Evolutionary conservation across 2,329 filamentous ascomycete species (phyloP), one percentile per base, ranked within the genome.

Genomic region (Trichoderma aggressivum): DNA sequence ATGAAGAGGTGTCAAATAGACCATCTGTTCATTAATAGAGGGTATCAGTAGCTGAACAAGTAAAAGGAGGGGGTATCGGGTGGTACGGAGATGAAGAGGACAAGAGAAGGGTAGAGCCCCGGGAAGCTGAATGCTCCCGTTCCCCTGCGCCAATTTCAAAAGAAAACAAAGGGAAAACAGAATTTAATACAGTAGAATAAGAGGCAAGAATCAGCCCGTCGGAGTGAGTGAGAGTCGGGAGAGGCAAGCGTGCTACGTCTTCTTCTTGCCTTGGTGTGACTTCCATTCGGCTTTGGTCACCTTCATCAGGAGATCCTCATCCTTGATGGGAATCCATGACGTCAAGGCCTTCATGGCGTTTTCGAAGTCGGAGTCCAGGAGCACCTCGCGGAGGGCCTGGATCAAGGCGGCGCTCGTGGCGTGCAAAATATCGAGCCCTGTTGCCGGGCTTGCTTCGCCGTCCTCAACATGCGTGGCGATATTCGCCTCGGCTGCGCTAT

Each of bases 271-370:
- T 74, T 86, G 83, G 74, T 88, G 86, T 63, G 84, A 81, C 83
- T 92, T 97, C 88, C 92, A 98, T 82, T 98, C 95, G 16, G 93
- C 90, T 78, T 91, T 91, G 30, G 94, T 90, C 71, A 98, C 93
- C 76, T 91, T 91, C 93, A 99, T 97, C 77, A 99, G 86, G 71
- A 97, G 82, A 79, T 98, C 94, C 78, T 97, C 94, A 77, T 99
- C 95, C 81, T 94, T 94, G 79, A 99, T 91, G 24, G 95, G 94
- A 58, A 98, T 91, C 90, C 93, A 97, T 70, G 92, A 94, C 34
- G 96, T 98, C 73, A 99, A 85, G 8, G 94, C 92, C 83, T 98
- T 98, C 96, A 99, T 99, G 60, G 92, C 92, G 77, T 97, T 97
- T 80, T 99, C 96, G 80, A 98, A 99, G 79, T 99, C 96, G 21